Evolutionary conservation across 129 eudicot species (phyloP).

Genomic region (Flaveria bidentis): DNA sequence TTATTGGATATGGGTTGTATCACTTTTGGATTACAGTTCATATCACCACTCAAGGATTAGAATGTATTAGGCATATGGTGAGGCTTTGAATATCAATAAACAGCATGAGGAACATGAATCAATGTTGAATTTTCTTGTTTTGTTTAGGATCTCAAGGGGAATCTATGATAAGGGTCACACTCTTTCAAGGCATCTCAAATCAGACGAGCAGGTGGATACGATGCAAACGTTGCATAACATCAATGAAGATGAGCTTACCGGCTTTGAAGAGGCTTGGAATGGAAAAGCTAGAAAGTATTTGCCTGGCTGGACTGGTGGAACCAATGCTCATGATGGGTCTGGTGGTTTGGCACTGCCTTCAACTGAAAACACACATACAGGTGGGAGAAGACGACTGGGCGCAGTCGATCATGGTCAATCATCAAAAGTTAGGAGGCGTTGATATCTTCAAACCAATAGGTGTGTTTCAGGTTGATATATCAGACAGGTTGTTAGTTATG

Average conservation of each 20-base stretch:
- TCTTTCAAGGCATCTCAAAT: conserved; percentile 61
- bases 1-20: no score
- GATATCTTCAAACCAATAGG: background rate
- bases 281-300: conserved; percentile 56
- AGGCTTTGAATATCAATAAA: no score
- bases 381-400: conserved; percentile 19
- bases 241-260: conserved; percentile 62
- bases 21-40: no score
- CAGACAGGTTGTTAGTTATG: conserved; percentile 1
- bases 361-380: conserved; percentile 31
- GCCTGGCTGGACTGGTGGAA: conserved; percentile 58
- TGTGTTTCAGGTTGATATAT: background rate
- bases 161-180: conserved; percentile 99
- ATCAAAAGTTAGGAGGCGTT: conserved; percentile 21
- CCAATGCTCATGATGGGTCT: conserved; percentile 24
- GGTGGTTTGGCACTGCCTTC: conserved; percentile 71
- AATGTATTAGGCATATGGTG: no score
- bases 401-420: conserved; percentile 18
- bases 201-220: conserved; percentile 76
- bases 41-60: no score
- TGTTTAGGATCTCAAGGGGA: no score
- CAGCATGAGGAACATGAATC: no score
- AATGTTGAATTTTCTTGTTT: no score
- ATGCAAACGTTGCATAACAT: conserved; percentile 88
- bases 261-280: conserved; percentile 80